Base-by-base conservation (phyloP, 345 rosid species). In the Psidium friedrichsthalianum region DNA sequence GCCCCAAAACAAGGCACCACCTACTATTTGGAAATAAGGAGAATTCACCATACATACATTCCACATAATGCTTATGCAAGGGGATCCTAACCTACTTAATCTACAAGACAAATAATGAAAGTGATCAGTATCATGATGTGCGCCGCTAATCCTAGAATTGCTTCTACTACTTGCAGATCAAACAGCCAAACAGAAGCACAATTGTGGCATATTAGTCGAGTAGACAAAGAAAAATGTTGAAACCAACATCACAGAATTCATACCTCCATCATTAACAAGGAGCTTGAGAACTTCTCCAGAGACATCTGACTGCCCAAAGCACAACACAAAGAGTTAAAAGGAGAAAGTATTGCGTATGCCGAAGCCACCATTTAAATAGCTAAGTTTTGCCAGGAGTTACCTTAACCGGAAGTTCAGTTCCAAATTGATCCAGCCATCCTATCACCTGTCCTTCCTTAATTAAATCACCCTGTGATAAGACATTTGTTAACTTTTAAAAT, bases 201-300 rank as follows among this genome's bases (percentile, higher is more conserved):
- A 56, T 56, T 56, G n/a, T 24, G 59, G 74, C 82, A 84, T 2
- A 53, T 69, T 36, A 76, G 81, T 74, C 80, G 47, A 86, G 13
- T 47, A 59, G 69, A 51, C 84, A 15, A 82, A 49, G 74, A 40
- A 57, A 36, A 47, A 36, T 56, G n/a, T 53, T 44, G 20, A 44
- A 84, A 51, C 44, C 24, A 42, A 83, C 55, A 40, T 74, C 55
- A 85, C 57, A 58, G 20, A 83, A 81, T 82, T 51, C 86, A 42
- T 93, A 97, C 99, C 98, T 96, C 98, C 98, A 61, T 96, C 98
- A 82, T 92, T 87, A 36, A 93, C 89, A 83, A 97, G 94, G 87
- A 97, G 87, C 95, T 95, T 96, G 57, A 97, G 86, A 89, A 96
- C 93, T 91, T 95, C 96, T 59, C 98, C 99, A 83, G 95, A 95